Evolutionary conservation across 2,329 filamentous ascomycete genomes (phyloP).

Genomic region (Penicillium sclerotigenum): DNA sequence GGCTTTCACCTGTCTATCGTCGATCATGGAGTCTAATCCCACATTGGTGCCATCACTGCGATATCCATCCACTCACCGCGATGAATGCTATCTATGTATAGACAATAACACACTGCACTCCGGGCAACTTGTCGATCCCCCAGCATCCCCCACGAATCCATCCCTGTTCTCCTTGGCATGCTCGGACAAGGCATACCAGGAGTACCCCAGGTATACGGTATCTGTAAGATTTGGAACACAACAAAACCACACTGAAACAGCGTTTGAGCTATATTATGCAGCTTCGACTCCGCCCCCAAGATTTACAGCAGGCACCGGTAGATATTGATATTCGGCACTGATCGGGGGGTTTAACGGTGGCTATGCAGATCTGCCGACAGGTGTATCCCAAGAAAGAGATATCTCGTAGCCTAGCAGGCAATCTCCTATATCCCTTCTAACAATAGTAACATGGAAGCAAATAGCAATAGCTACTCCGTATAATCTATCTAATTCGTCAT

Average conservation of each 20-base stretch:
- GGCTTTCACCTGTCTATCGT: not conserved
- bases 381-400: not conserved
- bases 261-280: not conserved
- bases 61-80: not conserved
- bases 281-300: not conserved
- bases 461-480: not conserved
- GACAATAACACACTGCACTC: not conserved
- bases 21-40: slow-evolving; percentile 3
- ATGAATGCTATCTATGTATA: slow-evolving; percentile 1
- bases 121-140: slow-evolving; percentile 3
- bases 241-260: not conserved
- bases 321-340: not conserved
- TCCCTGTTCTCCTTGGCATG: slow-evolving; percentile 6
- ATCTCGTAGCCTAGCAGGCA: slow-evolving; percentile 8
- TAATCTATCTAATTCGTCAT: not conserved
- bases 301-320: not conserved
- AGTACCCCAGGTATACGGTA: not conserved
- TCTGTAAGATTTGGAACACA: not conserved
- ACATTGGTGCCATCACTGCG: not conserved
- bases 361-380: slow-evolving; percentile 8
- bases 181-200: not conserved
- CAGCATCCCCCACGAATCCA: slow-evolving; percentile 4
- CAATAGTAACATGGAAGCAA: not conserved
- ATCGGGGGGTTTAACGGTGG: slow-evolving; percentile 3
- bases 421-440: not conserved